Percentiles rank a stretch among this genome's conserved stretches.
These are phyloP conservation scores for Kodamaea sp. DNA, from an alignment of 1,139 yeast species.

Conservation along the genomic window DNA sequence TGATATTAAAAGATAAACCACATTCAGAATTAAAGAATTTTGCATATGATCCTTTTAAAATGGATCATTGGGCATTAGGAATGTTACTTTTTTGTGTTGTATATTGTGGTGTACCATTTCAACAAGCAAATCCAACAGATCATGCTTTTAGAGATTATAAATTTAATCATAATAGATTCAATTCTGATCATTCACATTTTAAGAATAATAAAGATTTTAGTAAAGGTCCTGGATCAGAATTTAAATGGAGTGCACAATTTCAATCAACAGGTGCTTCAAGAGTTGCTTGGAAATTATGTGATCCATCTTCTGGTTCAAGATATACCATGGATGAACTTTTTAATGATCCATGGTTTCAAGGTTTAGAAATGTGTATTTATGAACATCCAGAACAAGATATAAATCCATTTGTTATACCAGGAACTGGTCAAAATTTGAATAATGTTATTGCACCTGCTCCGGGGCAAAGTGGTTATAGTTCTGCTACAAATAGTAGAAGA, in stretches of 20 bases:
- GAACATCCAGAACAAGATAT: constrained; percentile 50
- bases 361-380: constrained; percentile 57
- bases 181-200: constrained; percentile 51
- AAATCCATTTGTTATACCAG: constrained; percentile 34
- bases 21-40: constrained; percentile 34
- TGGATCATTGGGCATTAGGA: constrained; percentile 76
- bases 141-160: constrained; percentile 56
- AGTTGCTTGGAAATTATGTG: constrained; percentile 73
- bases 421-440: constrained; percentile 16
- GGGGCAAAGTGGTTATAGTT: constrained; percentile 7
- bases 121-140: constrained; percentile 49
- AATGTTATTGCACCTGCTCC: constrained; percentile 7
- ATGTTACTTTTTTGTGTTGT: constrained; percentile 59
- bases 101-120: constrained; percentile 60
- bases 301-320: constrained; percentile 53
- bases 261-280: constrained; percentile 58
- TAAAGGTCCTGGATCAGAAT: constrained; percentile 66
- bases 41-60: constrained; percentile 61
- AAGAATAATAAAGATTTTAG: constrained; percentile 43
- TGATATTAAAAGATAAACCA: constrained; percentile 46
- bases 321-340: constrained; percentile 53
- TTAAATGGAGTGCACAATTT: constrained; percentile 59
- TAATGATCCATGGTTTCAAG: constrained; percentile 61
- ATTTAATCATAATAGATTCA: constrained; percentile 49
- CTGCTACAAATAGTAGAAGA: constrained; percentile 27